phyloP scores from a whole-genome alignment of 129 eudicot genomes.

The Saussurea involucrata region DNA sequence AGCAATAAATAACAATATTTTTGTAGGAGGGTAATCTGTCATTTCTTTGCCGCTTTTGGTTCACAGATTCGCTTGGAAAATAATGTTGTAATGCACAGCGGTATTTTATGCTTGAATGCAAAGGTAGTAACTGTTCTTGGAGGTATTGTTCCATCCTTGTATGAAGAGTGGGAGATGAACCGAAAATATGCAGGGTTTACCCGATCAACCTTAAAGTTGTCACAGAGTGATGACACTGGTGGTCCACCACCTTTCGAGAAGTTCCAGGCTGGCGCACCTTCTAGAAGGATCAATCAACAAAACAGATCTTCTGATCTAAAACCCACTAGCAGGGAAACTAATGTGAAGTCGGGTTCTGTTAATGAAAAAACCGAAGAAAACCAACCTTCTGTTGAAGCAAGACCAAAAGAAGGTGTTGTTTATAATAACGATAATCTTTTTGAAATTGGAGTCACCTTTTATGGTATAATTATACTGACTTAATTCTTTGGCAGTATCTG shows the following conservation, averaged over 20 bases:
- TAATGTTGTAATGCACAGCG: conserved; percentile 49
- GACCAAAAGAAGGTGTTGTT: conserved; percentile 79
- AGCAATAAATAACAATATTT: not conserved
- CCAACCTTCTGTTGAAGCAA: conserved; percentile 37
- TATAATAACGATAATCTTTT: not conserved
- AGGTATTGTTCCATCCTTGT: conserved; percentile 79
- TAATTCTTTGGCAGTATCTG: conserved; percentile 38
- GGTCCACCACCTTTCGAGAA: conserved; percentile 92
- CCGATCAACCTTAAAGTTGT: conserved; percentile 42
- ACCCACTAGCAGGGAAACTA: conserved; percentile 20
- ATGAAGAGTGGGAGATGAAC: conserved; percentile 95
- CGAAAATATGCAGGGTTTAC: conserved; percentile 73
- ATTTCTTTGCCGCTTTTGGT: conserved; percentile 23
- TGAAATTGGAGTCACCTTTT: not conserved
- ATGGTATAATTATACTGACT: not conserved
- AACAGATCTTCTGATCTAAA: conserved; percentile 32
- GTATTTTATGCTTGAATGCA: conserved; percentile 69
- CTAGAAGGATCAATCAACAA: conserved; percentile 28
- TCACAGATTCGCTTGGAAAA: conserved; percentile 70
- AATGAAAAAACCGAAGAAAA: conserved; percentile 37
- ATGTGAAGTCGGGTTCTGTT: conserved; percentile 24
- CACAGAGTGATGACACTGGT: conserved; percentile 44
- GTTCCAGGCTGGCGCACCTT: conserved; percentile 55
- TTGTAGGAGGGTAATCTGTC: conserved; percentile 6
- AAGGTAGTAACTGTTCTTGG: conserved; percentile 64